Evolutionary conservation across 2,329 filamentous ascomycete genomes (phyloP).

Genomic region (Verticillium albo-atrum): DNA sequence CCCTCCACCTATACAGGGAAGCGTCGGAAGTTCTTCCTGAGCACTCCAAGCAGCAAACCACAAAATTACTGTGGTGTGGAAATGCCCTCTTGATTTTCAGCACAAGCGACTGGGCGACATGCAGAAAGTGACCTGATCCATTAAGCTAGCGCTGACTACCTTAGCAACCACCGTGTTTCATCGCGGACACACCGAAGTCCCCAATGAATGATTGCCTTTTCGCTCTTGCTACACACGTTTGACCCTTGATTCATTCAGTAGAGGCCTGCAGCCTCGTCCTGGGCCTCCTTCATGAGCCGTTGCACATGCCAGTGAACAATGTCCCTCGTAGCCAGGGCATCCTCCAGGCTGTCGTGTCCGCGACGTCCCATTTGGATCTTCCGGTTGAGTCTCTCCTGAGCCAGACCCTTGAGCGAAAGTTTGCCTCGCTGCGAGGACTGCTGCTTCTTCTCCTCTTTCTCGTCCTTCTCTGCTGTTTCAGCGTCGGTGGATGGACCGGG

Average conservation of each 20-base stretch:
- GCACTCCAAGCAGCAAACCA: too few relatives aligned
- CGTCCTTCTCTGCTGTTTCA: not conserved
- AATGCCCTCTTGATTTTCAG: too few relatives aligned
- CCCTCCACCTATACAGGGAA: too few relatives aligned
- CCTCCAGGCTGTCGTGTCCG: slow-evolving; percentile 40
- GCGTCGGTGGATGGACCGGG: not conserved
- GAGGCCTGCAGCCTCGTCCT: not conserved
- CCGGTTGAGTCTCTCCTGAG: slow-evolving; percentile 28
- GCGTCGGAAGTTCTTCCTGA: too few relatives aligned
- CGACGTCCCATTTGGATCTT: slow-evolving; percentile 29
- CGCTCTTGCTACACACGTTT: too few relatives aligned
- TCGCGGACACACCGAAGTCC: too few relatives aligned
- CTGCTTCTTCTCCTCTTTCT: slow-evolving; percentile 1
- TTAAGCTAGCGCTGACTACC: too few relatives aligned
- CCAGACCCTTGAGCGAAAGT: slow-evolving; percentile 35
- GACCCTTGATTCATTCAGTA: not conserved
- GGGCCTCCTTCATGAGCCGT: not conserved
- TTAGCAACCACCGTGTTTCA: too few relatives aligned
- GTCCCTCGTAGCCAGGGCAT: slow-evolving; percentile 38
- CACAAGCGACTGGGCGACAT: too few relatives aligned
- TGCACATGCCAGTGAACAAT: slow-evolving; percentile 32
- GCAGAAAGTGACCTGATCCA: too few relatives aligned
- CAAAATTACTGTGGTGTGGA: too few relatives aligned
- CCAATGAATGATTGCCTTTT: too few relatives aligned
- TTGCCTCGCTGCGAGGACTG: not conserved